Evolutionary conservation across 495 filamentous ascomycete genomes (phyloP).

Genomic region (Monascus purpureus): DNA sequence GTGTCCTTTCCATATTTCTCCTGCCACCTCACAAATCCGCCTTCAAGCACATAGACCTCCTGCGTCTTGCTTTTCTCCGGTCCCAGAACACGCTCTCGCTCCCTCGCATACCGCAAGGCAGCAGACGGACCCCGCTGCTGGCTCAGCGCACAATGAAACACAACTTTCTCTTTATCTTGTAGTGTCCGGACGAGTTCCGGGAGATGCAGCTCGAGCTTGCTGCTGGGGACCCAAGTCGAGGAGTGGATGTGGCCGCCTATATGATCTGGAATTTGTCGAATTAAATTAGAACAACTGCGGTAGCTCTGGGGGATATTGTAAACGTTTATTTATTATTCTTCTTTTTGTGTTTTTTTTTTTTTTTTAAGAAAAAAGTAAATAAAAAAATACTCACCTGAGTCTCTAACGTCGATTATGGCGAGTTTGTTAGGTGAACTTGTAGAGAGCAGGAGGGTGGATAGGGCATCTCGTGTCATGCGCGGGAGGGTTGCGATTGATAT

Average conservation of each 20-base stretch:
- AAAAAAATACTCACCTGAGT: constrained; percentile 42
- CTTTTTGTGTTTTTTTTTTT: neutral
- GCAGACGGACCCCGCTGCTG: constrained; percentile 56
- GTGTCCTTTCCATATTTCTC: constrained; percentile 67
- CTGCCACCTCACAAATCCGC: constrained; percentile 87
- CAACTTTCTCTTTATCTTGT: constrained; percentile 61
- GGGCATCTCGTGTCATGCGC: constrained; percentile 47
- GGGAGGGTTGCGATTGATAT: constrained; percentile 45
- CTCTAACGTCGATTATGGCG: constrained; percentile 80
- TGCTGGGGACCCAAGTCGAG: constrained; percentile 62
- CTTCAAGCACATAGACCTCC: constrained; percentile 68
- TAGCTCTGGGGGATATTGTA: too few relatives aligned
- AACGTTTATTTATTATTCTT: neutral
- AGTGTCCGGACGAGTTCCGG: constrained; percentile 73
- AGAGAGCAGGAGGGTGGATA: constrained; percentile 37
- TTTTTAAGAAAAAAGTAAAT: constrained; percentile 1
- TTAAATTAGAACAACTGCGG: too few relatives aligned
- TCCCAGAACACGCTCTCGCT: constrained; percentile 22
- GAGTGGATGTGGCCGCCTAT: constrained; percentile 77
- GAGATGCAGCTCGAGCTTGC: constrained; percentile 54
- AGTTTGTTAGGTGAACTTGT: constrained; percentile 28
- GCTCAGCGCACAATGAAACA: constrained; percentile 92
- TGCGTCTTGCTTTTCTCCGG: constrained; percentile 35
- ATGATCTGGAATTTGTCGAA: constrained; percentile 57
- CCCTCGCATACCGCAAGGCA: constrained; percentile 28